A percentile compares a stretch with the other conserved stretches of the same genome.
phyloP scores from a whole-genome alignment of 345 rosid species.

The Ceriops zippeliana region DNA sequence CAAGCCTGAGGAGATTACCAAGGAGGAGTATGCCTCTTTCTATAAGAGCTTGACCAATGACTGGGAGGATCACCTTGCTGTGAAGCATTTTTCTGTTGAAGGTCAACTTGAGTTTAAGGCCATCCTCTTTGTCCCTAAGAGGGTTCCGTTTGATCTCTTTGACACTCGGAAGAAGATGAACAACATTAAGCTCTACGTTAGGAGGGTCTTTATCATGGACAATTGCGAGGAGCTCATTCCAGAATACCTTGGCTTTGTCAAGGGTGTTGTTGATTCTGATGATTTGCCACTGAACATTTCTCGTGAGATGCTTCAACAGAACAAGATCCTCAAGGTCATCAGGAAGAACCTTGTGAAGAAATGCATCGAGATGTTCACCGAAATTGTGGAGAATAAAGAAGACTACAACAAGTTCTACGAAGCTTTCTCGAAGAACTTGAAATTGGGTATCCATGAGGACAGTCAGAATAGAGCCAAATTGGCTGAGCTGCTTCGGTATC shows the following conservation, averaged over 20 bases:
- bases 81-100: slow-evolving; percentile 87
- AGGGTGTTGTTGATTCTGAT: slow-evolving; percentile 91
- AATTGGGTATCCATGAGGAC: slow-evolving; percentile 83
- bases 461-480: slow-evolving; percentile 72
- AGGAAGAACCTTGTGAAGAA: slow-evolving; percentile 91
- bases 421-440: slow-evolving; percentile 78
- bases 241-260: slow-evolving; percentile 72
- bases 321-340: slow-evolving; percentile 87
- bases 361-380: slow-evolving; percentile 85
- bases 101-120: slow-evolving; percentile 95
- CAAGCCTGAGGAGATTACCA: slow-evolving; percentile 80
- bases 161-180: slow-evolving; percentile 79
- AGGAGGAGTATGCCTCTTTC: slow-evolving; percentile 83
- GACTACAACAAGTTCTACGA: slow-evolving; percentile 82
- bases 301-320: slow-evolving; percentile 84
- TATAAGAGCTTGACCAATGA: slow-evolving; percentile 86
- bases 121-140: slow-evolving; percentile 67
- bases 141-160: slow-evolving; percentile 86
- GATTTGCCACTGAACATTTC: slow-evolving; percentile 92
- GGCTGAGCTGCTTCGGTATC: slow-evolving; percentile 72
- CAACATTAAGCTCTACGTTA: slow-evolving; percentile 81
- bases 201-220: slow-evolving; percentile 92
- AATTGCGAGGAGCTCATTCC: slow-evolving; percentile 88
- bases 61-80: slow-evolving; percentile 86
- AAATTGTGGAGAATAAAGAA: slow-evolving; percentile 81